A percentile compares a stretch with the other conserved stretches of the same genome.
phyloP scores from a whole-genome alignment of 129 eudicot species.

The Rutidosis leptorrhynchoides region DNA sequence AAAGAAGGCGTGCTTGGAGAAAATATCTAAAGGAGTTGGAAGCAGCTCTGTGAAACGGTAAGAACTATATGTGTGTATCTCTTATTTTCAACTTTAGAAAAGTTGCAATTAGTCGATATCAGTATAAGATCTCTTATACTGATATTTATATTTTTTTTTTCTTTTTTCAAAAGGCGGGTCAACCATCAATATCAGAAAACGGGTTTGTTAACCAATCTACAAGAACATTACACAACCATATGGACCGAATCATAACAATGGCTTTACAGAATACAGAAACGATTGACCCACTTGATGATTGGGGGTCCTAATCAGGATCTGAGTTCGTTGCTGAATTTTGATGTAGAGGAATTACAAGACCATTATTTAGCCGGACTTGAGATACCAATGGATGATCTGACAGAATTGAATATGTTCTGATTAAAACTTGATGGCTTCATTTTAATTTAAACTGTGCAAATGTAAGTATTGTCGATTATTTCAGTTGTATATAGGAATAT shows the following conservation, averaged over 20 bases:
- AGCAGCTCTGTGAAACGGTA: constrained; percentile 48
- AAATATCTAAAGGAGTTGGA: constrained; percentile 45
- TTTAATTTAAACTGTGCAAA: neutral
- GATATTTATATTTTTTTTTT: too few relatives aligned
- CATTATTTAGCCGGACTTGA: constrained; percentile 66
- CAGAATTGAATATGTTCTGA: constrained; percentile 65
- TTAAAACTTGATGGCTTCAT: neutral
- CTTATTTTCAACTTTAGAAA: constrained; percentile 2
- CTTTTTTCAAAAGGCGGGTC: constrained; percentile 67
- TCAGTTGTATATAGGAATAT: constrained; percentile 20
- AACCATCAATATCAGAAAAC: constrained; percentile 48
- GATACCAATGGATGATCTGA: constrained; percentile 91
- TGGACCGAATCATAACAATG: constrained; percentile 29
- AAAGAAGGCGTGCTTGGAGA: constrained; percentile 63
- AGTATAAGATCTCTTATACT: too few relatives aligned
- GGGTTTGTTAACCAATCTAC: constrained; percentile 31
- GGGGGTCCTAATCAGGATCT: constrained; percentile 67
- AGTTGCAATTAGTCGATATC: too few relatives aligned
- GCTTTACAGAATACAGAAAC: constrained; percentile 33
- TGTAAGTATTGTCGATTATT: constrained; percentile 33
- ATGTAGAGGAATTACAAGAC: constrained; percentile 60
- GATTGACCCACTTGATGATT: constrained; percentile 42
- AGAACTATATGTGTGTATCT: constrained; percentile 15
- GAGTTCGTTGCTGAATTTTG: constrained; percentile 65
- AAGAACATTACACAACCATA: constrained; percentile 35